phyloP scores from a whole-genome alignment of 2,329 filamentous ascomycete species.

The Pseudogymnoascus sp. region DNA sequence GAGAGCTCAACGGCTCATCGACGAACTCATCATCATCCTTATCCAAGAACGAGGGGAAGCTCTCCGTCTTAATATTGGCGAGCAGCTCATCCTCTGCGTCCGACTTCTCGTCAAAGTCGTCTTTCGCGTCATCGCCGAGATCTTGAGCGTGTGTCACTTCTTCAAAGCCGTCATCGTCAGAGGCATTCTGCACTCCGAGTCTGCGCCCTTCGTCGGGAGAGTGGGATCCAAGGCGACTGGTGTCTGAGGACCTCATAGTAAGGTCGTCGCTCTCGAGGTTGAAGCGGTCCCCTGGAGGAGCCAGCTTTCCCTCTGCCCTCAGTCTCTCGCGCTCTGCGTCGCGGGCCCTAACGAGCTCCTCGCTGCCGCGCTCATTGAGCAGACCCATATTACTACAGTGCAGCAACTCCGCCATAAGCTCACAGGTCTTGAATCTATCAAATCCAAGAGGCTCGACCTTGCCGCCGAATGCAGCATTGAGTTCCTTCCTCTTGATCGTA shows the following conservation, averaged over 20 bases:
- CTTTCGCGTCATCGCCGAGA: conserved; percentile 64
- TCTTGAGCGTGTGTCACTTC: conserved; percentile 69
- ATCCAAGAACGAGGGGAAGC: conserved; percentile 39
- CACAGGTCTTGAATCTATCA: conserved; percentile 97
- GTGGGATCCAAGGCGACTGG: conserved; percentile 34
- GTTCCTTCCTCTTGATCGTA: conserved; percentile 62
- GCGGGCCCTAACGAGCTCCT: conserved; percentile 73
- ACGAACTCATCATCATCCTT: conserved; percentile 69
- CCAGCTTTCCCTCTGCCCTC: conserved; percentile 68
- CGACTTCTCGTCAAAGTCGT: conserved; percentile 56
- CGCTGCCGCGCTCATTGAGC: conserved; percentile 83
- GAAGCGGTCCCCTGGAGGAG: conserved; percentile 32
- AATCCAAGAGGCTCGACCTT: conserved; percentile 93
- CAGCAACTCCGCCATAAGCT: conserved; percentile 93
- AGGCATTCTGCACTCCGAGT: conserved; percentile 71
- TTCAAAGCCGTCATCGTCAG: conserved; percentile 88
- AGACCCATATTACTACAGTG: conserved; percentile 99
- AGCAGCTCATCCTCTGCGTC: conserved; percentile 46
- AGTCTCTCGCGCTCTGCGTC: conserved; percentile 77
- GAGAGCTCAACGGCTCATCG: conserved; percentile 68
- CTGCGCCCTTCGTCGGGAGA: conserved; percentile 61
- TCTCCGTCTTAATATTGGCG: conserved; percentile 25
- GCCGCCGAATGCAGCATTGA: conserved; percentile 82
- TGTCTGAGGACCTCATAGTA: conserved; percentile 50
- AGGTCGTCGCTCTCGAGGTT: conserved; percentile 49